Base-by-base conservation (phyloP, 768 basidiomycete genomes). In the Leccinum incarnatum region DNA sequence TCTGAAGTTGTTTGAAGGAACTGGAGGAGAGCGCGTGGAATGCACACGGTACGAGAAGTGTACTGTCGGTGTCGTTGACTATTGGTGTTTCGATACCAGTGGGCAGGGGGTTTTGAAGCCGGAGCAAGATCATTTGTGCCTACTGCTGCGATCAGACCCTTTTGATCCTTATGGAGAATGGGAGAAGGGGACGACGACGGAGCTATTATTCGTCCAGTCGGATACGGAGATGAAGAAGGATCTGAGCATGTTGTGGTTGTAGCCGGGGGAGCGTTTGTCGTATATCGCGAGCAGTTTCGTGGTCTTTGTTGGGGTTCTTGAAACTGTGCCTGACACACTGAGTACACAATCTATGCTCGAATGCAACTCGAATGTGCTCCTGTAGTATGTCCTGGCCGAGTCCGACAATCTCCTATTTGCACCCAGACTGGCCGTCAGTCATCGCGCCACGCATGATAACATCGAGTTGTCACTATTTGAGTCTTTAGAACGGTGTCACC, bases 61-160 rank as follows among this genome's bases (percentile, higher is more conserved):
- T 19, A 63, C 60, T 23, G 63, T 71, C 5, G 69, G 70, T 7
- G 58, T 73, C 3, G 70, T 71, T 5, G 65, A 71, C 29, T 73
- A 72, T 27, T 71, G 72, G 71, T 73, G 70, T 30, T 72, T 73
- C 54, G 70, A 73, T 51, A 59, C 65, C 15, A 72, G 55, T 19
- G 70, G 70, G 5, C 1, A 64, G 21, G 70, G 70, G 0, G 52
- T 65, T 15, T 54, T 71, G 60, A 59, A 29, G 21, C 65, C 67
- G 0, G 46, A 51, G 51, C 69, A 69, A 47, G 65, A 73, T 34
- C 70, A 73, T 54, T 49, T 72, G 55, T 73, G 72, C 32, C 58
- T 72, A 53, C 49, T 72, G 3, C 42, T 72, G 19, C 70, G 40
- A 36, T 65, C 68, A 1, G 72, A 73, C 19, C 70, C 70, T n/a